phyloP scores from a whole-genome alignment of 345 rosid genomes.

The Lepidium aucheri region DNA sequence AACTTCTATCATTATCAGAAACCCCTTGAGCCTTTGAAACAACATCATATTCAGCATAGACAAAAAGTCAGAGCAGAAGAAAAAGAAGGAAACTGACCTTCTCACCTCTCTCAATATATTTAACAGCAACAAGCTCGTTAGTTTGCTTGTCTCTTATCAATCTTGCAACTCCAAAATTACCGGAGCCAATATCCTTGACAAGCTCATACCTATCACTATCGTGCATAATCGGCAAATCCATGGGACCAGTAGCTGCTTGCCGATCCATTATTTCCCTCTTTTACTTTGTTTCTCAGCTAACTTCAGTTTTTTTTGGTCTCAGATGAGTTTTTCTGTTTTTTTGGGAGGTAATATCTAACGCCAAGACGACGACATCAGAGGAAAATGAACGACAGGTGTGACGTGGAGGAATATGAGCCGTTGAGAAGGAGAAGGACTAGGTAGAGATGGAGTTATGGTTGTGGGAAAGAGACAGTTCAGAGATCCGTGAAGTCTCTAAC shows the following conservation, averaged over 20 bases:
- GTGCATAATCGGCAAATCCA: slow-evolving; percentile 55
- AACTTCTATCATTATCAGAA: background rate
- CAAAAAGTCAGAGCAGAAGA: background rate
- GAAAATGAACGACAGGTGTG: background rate
- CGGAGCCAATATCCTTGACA: slow-evolving; percentile 72
- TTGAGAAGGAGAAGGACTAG: background rate
- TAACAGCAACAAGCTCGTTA: slow-evolving; percentile 84
- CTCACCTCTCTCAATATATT: slow-evolving; percentile 87
- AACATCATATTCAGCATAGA: background rate
- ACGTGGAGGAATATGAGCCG: slow-evolving; percentile 17
- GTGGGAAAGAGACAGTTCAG: slow-evolving; percentile 15
- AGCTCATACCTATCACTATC: slow-evolving; percentile 56
- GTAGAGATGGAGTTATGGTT: slow-evolving; percentile 12
- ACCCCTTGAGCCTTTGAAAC: background rate
- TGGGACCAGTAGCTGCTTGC: slow-evolving; percentile 56
- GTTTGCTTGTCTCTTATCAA: slow-evolving; percentile 74
- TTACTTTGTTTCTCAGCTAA: background rate
- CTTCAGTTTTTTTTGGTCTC: background rate
- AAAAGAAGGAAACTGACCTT: slow-evolving; percentile 41
- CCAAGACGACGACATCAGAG: background rate
- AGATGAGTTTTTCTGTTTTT: background rate
- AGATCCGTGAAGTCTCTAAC: slow-evolving; percentile 28
- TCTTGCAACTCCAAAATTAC: slow-evolving; percentile 90
- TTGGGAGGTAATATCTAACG: slow-evolving; percentile 4
- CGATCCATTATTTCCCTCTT: slow-evolving; percentile 54